Evolutionary conservation across 179 eudicot genomes (phyloP).

Genomic region (Vitellaria paradoxa): DNA sequence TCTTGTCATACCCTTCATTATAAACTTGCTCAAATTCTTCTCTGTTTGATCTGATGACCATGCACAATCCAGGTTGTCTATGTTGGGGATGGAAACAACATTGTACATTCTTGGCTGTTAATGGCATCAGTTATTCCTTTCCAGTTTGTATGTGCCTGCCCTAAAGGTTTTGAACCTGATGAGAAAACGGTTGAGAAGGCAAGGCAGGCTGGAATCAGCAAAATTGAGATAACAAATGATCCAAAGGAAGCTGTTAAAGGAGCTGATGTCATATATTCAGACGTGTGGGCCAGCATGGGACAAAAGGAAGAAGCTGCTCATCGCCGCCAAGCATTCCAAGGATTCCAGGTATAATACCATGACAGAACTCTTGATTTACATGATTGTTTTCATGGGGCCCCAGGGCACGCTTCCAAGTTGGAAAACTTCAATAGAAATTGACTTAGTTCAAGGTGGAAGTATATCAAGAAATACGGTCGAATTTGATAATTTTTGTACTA

Average conservation of each 20-base stretch:
- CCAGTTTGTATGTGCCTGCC: slow-evolving; percentile 98
- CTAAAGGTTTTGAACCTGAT: slow-evolving; percentile 95
- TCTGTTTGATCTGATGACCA: background rate
- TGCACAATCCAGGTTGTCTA: slow-evolving; percentile 71
- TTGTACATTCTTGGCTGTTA: slow-evolving; percentile 89
- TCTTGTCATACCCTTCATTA: background rate
- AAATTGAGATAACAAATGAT: slow-evolving; percentile 89
- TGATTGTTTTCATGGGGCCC: background rate
- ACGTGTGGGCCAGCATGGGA: slow-evolving; percentile 99
- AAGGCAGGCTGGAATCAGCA: slow-evolving; percentile 75
- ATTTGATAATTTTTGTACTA: background rate
- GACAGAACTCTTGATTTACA: background rate
- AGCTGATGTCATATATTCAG: slow-evolving; percentile 95
- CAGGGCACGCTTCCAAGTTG: background rate
- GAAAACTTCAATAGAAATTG: background rate
- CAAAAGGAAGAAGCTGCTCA: slow-evolving; percentile 95
- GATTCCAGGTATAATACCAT: slow-evolving; percentile 66
- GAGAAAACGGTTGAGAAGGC: slow-evolving; percentile 68
- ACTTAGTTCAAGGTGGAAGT: background rate
- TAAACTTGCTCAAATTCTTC: background rate
- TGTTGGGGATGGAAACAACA: slow-evolving; percentile 97
- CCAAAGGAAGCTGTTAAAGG: slow-evolving; percentile 95
- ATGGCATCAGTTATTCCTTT: slow-evolving; percentile 83
- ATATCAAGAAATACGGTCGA: background rate
- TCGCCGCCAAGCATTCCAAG: slow-evolving; percentile 80